Base-by-base conservation (phyloP, 495 filamentous ascomycete species). In the Podospora fimiseda region DNA sequence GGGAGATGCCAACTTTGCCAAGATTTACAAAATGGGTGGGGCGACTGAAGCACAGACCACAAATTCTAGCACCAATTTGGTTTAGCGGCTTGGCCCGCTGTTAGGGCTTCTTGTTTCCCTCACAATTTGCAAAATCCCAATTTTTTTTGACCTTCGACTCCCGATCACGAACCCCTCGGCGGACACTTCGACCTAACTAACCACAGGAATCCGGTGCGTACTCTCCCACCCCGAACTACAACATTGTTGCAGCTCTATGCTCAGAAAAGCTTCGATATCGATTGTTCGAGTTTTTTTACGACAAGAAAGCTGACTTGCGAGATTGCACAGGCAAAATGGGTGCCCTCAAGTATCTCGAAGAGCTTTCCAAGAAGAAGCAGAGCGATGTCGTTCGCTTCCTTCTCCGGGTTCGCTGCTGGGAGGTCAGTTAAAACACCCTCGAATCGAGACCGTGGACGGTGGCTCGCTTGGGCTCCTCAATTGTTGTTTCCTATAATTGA, bases 311-410 rank as follows among this genome's bases (percentile, higher is more conserved):
- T 54, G 22, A 55, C 55, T 43, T 21, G 27, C 57, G 30, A 48
- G 46, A 48, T 38, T 20, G 21, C 37, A 68, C 55, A 75, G 72
- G 64, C 69, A 77, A 73, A 77, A 91, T 93, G 89, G 89, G 89
- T 80, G 89, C 89, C 77, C 86, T 93, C 74, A 96, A 96, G 79
- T 96, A 96, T 80, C 88, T 97, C 76, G 93, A 97, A 82, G 93
- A 98, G 83, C 85, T 98, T 73, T 88, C 94, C 71, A 97, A 97
- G 88, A 95, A 95, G 88, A 98, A 98, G 88, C 93, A 98, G 82
- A 94, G 88, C 69, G 93, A 98, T 77, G 87, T 97, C 61, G 85
- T 96, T 76, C 92, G 90, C 80, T 98, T 98, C 84, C 84, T 98
- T 76, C 88, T 95, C 71, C 91, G 93, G 72, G 94, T 98, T 70